Percentiles rank a stretch among this genome's conserved stretches.
Conservation (phyloP, 1,284 basidiomycete species). For the Xerocomus nothofagi region DNA sequence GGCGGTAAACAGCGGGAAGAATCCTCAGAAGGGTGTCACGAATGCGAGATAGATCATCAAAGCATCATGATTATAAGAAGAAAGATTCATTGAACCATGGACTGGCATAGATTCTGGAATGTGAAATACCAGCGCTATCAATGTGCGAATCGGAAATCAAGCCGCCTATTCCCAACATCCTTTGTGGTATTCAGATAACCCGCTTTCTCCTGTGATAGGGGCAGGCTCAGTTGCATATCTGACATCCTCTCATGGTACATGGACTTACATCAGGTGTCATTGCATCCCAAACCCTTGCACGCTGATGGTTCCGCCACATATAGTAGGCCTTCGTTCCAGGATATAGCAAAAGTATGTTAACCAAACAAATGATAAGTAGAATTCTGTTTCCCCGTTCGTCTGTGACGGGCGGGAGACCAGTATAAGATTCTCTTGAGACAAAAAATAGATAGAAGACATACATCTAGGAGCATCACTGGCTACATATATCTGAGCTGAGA, state of each 20-base stretch:
- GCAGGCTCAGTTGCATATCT: too few species aligned
- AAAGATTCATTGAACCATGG: too few species aligned
- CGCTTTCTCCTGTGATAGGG: conserved; percentile 38
- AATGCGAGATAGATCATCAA: neutral
- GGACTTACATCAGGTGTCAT: conserved; percentile 47
- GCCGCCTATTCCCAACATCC: conserved; percentile 36
- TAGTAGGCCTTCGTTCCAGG: conserved; percentile 54
- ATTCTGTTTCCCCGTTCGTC: conserved; percentile 50
- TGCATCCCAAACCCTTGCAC: conserved; percentile 48
- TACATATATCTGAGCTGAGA: conserved; percentile 50
- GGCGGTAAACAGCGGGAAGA: too few species aligned
- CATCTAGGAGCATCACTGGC: conserved; percentile 48
- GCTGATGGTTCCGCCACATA: conserved; percentile 48
- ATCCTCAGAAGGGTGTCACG: too few species aligned
- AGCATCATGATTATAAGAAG: neutral
- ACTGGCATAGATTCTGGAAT: too few species aligned
- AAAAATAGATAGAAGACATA: conserved; percentile 13
- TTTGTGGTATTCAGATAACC: conserved; percentile 44
- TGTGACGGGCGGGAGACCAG: conserved; percentile 16
- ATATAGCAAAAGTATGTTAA: conserved; percentile 50
- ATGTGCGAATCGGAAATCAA: conserved; percentile 41
- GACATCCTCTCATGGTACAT: neutral
- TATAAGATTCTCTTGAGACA: too few species aligned
- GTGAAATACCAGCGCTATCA: too few species aligned
- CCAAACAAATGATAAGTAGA: conserved; percentile 45